These are phyloP conservation scores for Gossypium schwendimanii DNA, from an alignment of 441 rosid genomes.

Conservation along the genomic window DNA sequence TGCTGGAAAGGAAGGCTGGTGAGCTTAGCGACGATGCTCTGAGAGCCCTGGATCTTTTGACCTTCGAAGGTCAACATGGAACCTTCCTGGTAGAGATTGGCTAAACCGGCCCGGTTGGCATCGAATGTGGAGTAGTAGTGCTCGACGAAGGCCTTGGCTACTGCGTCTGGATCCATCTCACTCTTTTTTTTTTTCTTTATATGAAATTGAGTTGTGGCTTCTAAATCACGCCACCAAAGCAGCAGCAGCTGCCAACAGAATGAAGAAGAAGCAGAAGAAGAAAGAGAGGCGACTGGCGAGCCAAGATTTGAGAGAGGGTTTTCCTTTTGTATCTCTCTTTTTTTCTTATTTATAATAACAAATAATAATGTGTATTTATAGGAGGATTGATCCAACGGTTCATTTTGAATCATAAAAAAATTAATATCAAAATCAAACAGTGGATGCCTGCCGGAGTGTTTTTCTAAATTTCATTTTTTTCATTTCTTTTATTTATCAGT, in stretches of 20 bases:
- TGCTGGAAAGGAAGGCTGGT: slow-evolving; percentile 78
- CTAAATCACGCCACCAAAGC: neutral
- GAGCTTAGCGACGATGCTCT: slow-evolving; percentile 78
- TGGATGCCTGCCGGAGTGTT: neutral
- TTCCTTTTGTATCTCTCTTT: neutral
- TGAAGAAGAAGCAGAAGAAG: neutral
- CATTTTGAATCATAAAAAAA: neutral
- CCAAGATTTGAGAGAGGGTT: neutral
- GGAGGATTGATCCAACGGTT: slow-evolving; percentile 6
- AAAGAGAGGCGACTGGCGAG: neutral
- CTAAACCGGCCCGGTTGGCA: slow-evolving; percentile 54
- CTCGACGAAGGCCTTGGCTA: slow-evolving; percentile 89
- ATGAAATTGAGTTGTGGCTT: neutral
- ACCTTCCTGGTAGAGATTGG: slow-evolving; percentile 67
- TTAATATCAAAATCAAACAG: neutral
- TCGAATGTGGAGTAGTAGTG: slow-evolving; percentile 93
- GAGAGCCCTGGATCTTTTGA: slow-evolving; percentile 79
- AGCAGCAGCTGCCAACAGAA: neutral
- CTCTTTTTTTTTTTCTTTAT: neutral
- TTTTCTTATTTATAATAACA: neutral
- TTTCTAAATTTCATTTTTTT: too few relatives aligned
- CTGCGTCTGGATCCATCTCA: slow-evolving; percentile 77
- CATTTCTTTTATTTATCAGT: too few relatives aligned
- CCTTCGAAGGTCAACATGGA: slow-evolving; percentile 96
- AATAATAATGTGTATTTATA: neutral